phyloP scores from a whole-genome alignment of 83 land plant species.

The Picea abies region DNA sequence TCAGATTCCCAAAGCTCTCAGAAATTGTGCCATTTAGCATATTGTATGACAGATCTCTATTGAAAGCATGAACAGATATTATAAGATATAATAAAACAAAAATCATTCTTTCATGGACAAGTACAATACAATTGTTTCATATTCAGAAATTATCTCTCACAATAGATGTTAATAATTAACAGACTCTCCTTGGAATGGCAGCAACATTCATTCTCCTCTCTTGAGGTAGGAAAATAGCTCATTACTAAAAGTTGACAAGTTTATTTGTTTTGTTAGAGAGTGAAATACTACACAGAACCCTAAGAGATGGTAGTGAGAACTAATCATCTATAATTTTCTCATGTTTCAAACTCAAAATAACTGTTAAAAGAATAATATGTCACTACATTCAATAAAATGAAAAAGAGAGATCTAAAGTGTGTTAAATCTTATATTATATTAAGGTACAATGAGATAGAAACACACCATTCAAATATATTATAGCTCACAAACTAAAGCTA shows the following conservation, averaged over 20 bases:
- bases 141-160: neutral
- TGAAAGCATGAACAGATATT: neutral
- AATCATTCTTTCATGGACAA: neutral
- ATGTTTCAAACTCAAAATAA: neutral
- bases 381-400: neutral
- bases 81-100: neutral
- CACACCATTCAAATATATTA: neutral
- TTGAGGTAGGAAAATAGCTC: neutral
- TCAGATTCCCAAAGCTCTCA: slow-evolving; percentile 66
- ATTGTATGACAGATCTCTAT: slow-evolving; percentile 79
- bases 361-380: neutral
- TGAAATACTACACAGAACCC: neutral
- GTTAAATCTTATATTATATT: neutral
- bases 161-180: neutral
- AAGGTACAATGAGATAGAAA: too few species aligned
- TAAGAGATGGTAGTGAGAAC: neutral
- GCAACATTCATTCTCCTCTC: neutral
- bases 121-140: too few species aligned
- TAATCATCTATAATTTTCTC: neutral
- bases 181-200: neutral
- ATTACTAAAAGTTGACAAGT: neutral
- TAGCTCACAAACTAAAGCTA: neutral
- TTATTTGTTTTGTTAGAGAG: neutral
- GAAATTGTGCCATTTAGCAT: slow-evolving; percentile 73
- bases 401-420: neutral